Evolutionary conservation across 2,329 filamentous ascomycete genomes (phyloP).

Genomic region (Huntiella bhutanensis): DNA sequence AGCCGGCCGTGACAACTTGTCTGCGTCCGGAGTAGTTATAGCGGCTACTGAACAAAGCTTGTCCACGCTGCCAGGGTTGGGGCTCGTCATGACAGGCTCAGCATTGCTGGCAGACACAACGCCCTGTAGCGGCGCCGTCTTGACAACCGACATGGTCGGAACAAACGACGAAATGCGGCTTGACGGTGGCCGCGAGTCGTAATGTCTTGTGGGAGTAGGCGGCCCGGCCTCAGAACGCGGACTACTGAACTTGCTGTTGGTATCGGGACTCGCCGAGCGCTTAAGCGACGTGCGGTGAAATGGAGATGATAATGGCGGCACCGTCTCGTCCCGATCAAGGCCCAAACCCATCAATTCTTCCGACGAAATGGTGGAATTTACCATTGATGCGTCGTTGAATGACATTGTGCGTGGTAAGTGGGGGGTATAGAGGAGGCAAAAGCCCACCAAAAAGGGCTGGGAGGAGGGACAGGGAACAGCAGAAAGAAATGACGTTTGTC

Average conservation of each 20-base stretch:
- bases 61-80: too few relatives aligned
- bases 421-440: too few relatives aligned
- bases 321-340: too few relatives aligned
- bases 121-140: slow-evolving; percentile 4
- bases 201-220: neutral
- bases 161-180: slow-evolving; percentile 7
- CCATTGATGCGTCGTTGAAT: too few relatives aligned
- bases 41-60: neutral
- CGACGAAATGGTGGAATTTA: too few relatives aligned
- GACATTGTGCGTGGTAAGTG: too few relatives aligned
- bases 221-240: neutral
- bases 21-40: neutral
- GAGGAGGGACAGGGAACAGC: too few relatives aligned
- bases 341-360: too few relatives aligned
- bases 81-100: neutral
- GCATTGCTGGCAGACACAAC: slow-evolving; percentile 3
- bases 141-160: slow-evolving; percentile 2
- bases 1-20: neutral
- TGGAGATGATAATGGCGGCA: slow-evolving; percentile 3
- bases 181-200: slow-evolving; percentile 4
- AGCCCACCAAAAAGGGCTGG: too few relatives aligned
- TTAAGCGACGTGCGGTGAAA: slow-evolving; percentile 5
- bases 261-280: slow-evolving; percentile 5
- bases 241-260: slow-evolving; percentile 5
- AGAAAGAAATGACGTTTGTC: too few relatives aligned